phyloP scores from a whole-genome alignment of 78 protist species.

The Fonticula alba region DNA sequence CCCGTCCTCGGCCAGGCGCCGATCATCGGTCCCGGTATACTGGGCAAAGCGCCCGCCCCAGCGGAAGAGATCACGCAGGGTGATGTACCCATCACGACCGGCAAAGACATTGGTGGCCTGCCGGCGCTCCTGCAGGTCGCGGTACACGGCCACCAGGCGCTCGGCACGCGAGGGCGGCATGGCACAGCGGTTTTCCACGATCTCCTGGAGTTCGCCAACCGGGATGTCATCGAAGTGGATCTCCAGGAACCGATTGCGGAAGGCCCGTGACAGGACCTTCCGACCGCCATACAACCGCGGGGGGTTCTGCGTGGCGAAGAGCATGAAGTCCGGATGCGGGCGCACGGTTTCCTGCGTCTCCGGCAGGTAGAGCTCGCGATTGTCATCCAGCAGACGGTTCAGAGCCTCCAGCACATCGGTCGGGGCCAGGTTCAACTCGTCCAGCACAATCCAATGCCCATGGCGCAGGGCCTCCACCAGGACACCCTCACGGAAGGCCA shows the following conservation, averaged over 20 bases:
- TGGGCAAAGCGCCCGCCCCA: too few species aligned
- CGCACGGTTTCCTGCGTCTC: constrained; percentile 80
- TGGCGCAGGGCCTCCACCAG: constrained; percentile 83
- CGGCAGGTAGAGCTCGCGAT: constrained; percentile 90
- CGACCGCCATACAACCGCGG: constrained; percentile 99
- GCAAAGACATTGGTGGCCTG: constrained; percentile 45
- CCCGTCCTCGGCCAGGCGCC: constrained; percentile 78
- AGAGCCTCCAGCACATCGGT: constrained; percentile 97
- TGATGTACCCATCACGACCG: constrained; percentile 85
- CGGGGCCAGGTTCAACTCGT: constrained; percentile 99
- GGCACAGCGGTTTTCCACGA: constrained; percentile 56
- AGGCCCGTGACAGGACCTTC: constrained; percentile 85
- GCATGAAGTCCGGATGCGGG: constrained; percentile 89
- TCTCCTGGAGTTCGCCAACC: constrained; percentile 57
- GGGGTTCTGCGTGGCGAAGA: constrained; percentile 99
- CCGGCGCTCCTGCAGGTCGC: constrained; percentile 25
- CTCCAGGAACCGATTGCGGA: constrained; percentile 88
- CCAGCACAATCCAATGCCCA: constrained; percentile 97
- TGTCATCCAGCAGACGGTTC: constrained; percentile 97
- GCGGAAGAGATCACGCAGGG: constrained; percentile 95
- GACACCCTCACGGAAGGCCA: constrained; percentile 82
- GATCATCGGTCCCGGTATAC: constrained; percentile 27
- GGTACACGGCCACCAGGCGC: constrained; percentile 27
- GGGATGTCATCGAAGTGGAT: constrained; percentile 88
- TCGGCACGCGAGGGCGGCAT: constrained; percentile 57